Base-by-base conservation (phyloP, 257 asterid genomes). In the Rubia yunnanensis region DNA sequence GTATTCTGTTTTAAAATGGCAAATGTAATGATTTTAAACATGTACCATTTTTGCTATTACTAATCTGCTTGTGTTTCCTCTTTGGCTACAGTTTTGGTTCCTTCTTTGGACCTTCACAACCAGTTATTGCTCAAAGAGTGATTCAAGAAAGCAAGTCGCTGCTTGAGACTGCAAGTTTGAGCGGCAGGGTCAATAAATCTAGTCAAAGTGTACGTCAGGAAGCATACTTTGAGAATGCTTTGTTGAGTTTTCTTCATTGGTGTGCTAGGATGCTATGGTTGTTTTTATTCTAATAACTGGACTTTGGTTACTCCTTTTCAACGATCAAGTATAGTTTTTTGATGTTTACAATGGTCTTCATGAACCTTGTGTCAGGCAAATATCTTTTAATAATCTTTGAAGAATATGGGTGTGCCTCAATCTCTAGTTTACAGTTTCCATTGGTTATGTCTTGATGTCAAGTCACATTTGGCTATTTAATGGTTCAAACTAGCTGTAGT, bases 91-190 rank as follows among this genome's bases (percentile, higher is more conserved):
- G 99, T 71, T 90, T 76, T 76, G 99, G 99, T 52, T 86, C 96
- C 70, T 94, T 94, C 78, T 94, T 94, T 76, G 99, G 99, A 63
- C 97, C 96, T 64, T 88, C 97, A 22, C 92, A 85, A 75, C 97
- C 97, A 11, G 84, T 84, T 76, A 94, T 94, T 77, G 89, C 99
- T 72, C 85, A 79, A 66, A 85, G 99, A 82, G 99, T 94, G 41
- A 88, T 94, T 77, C 91, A 94, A 80, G 96, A 90, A 82, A 94
- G 99, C 95, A 94, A 80, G 81, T 81, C 95, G 52, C 74, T 94
- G 73, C 60, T 86, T 78, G 97, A 94, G 78, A 94, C 86, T 66
- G 97, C 94, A 26, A 76, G 86, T 65, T 73, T 86, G 83, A 88
- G 94, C 4, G 88, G 88, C 23, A 90, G 78, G 72, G 77, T 90